Evolutionary conservation across 2,329 filamentous ascomycete genomes (phyloP), one percentile per base, ranked within the genome.

Genomic region (Thyridium curvatum): DNA sequence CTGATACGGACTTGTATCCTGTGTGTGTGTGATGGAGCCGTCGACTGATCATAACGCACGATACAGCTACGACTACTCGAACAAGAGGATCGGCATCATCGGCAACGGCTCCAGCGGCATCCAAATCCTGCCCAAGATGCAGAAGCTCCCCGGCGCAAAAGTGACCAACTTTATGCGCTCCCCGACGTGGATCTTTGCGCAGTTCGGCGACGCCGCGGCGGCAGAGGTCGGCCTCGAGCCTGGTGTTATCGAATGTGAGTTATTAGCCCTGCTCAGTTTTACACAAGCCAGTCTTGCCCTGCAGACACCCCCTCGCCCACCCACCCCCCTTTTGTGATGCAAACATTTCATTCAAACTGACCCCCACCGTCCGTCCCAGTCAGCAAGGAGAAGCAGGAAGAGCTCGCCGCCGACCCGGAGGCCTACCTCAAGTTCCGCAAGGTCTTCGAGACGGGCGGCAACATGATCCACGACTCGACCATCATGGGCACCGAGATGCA

Each of bases 81-180:
- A 65, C 43, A 74, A 74, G 52, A 57, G 56, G 38, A 56, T 76
- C 13, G 71, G 65, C 8, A 53, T 76, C 4, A 67, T 76, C 34
- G 72, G 72, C n/a, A 69, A 68, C 39, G 72, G 72, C 12, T 69
- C 68, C 15, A 72, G 68, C 45, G 64, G 62, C 1, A 73, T 74
- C 43, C 72, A 76, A 42, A 74, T 76, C 39, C 60, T 75, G 8
- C 71, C 72, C 8, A 41, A 48, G 6, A 54, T 77, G 30, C 69
- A 72, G 46, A 66, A 65, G 42, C 31, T 64, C 2, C 54, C 65
- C 37, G 68, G 66, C 4, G 44, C 58, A 3, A 47, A 60, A 9
- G 49, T 73, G 18, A 64, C 58, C 5, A 66, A 66, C 39, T 74
- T 72, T 44, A 62, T 72, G 35, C 61, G 70, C 38, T 69, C 62